Conservation (phyloP, 2,329 filamentous ascomycete genomes). For the Ceratocystis lukuohia region DNA sequence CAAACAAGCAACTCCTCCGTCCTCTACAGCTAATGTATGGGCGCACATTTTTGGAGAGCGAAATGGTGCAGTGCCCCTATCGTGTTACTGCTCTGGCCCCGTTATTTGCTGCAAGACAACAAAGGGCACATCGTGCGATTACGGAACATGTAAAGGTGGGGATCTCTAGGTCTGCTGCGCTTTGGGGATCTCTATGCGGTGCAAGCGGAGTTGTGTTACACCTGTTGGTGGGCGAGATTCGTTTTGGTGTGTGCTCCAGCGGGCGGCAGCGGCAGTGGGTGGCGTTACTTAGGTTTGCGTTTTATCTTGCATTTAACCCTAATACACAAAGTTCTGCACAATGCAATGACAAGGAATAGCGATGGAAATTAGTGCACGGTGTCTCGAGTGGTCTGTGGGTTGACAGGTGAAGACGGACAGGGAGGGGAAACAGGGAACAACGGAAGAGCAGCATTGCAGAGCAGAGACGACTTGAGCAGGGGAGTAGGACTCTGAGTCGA, state of each 20-base stretch:
- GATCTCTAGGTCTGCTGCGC: neutral
- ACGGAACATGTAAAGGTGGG: conserved; percentile 9
- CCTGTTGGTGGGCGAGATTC: neutral
- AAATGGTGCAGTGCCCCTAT: conserved; percentile 14
- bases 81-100: conserved; percentile 7
- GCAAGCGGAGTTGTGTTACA: neutral
- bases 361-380: neutral
- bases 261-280: no score
- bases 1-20: neutral
- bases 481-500: neutral
- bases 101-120: conserved; percentile 18
- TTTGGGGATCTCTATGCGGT: neutral
- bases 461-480: neutral
- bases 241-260: no score
- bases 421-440: neutral
- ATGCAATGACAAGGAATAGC: neutral
- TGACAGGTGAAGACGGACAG: neutral
- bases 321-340: neutral
- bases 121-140: conserved; percentile 13
- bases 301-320: neutral
- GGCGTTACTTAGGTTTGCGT: no score
- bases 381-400: neutral
- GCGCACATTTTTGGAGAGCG: conserved; percentile 12
- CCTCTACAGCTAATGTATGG: neutral
- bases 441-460: neutral